phyloP scores from a whole-genome alignment of 257 asterid species.

The Gentiana straminea region DNA sequence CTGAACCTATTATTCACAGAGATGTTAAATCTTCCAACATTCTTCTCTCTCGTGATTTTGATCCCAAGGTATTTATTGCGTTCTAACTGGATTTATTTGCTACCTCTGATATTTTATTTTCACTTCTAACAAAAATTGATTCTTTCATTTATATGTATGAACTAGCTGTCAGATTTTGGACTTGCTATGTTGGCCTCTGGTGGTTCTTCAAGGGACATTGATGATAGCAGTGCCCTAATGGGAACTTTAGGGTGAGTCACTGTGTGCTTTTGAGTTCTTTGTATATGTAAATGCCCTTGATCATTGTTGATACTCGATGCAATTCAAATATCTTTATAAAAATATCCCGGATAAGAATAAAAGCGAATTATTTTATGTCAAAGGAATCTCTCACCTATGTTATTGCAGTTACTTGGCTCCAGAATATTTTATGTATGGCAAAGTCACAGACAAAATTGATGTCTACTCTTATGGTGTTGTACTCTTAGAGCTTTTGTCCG shows the following conservation, averaged over 20 bases:
- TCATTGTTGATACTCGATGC: no score
- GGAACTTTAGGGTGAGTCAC: constrained; percentile 85
- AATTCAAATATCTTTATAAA: no score
- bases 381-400: background rate
- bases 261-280: background rate
- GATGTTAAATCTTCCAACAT: constrained; percentile 87
- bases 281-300: no score
- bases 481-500: constrained; percentile 64
- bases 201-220: constrained; percentile 38
- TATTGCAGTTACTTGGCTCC: background rate
- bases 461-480: constrained; percentile 85
- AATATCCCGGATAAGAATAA: background rate
- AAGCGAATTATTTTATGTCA: background rate
- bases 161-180: constrained; percentile 87
- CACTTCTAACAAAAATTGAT: no score
- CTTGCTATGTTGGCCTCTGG: constrained; percentile 65
- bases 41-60: constrained; percentile 71
- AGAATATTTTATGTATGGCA: constrained; percentile 87
- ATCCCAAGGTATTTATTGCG: constrained; percentile 75
- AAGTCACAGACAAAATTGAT: constrained; percentile 74
- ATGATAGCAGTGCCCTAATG: constrained; percentile 45
- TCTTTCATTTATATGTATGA: background rate
- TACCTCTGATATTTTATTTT: constrained; percentile 32
- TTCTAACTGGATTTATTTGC: constrained; percentile 75
- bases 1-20: constrained; percentile 75